A percentile compares a stretch with the other conserved stretches of the same genome.
These are phyloP conservation scores for Lepraria neglecta DNA, from an alignment of 495 filamentous ascomycete species.

Conservation along the genomic window DNA sequence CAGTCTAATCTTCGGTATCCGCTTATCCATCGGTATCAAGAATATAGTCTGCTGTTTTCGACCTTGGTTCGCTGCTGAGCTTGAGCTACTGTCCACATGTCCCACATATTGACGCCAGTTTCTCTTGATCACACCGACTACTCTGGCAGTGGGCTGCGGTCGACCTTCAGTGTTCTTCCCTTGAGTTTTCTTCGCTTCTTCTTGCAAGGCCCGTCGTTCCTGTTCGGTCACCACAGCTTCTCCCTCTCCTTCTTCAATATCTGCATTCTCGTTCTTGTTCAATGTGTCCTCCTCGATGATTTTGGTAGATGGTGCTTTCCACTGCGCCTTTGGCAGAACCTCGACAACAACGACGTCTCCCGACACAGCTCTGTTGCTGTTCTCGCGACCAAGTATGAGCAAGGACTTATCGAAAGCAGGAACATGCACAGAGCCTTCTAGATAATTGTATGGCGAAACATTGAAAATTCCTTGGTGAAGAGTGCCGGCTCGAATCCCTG, in stretches of 20 bases:
- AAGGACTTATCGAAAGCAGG: conserved; percentile 83
- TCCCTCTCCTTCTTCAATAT: conserved; percentile 64
- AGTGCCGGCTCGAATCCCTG: conserved; percentile 74
- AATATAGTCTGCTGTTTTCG: conserved; percentile 88
- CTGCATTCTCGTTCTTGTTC: conserved; percentile 87
- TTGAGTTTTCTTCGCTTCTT: conserved; percentile 83
- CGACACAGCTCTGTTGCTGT: conserved; percentile 87
- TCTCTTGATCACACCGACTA: conserved; percentile 86
- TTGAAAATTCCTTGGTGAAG: conserved; percentile 93
- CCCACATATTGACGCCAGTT: conserved; percentile 99
- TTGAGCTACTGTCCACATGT: conserved; percentile 81
- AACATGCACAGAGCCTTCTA: conserved; percentile 86
- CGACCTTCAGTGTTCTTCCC: conserved; percentile 68
- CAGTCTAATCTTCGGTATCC: conserved; percentile 89
- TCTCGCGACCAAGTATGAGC: conserved; percentile 85
- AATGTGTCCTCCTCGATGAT: conserved; percentile 91
- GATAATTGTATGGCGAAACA: conserved; percentile 94
- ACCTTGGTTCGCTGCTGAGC: conserved; percentile 61
- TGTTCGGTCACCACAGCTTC: conserved; percentile 74
- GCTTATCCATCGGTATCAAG: conserved; percentile 93
- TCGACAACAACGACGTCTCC: conserved; percentile 91
- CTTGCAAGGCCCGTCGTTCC: conserved; percentile 77
- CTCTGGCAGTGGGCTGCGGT: conserved; percentile 83
- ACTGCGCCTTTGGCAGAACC: conserved; percentile 85
- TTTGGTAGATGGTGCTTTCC: conserved; percentile 91